Evolutionary conservation across 176 grass and related monocot species (phyloP).

Genomic region (Oryza glaberrima): DNA sequence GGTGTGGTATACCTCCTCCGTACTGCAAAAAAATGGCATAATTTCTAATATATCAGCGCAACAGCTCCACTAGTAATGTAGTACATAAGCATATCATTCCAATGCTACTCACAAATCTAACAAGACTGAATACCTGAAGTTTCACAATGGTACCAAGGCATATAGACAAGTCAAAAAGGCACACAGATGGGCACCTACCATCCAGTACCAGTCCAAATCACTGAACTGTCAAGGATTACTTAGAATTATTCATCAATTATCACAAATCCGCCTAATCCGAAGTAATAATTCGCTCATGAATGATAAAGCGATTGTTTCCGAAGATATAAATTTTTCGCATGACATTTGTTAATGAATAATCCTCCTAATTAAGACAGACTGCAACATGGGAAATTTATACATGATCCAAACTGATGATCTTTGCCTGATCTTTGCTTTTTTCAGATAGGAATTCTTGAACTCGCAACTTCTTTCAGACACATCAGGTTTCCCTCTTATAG

Average conservation of each 20-base stretch:
- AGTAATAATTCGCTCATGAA: background rate
- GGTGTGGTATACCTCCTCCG: background rate
- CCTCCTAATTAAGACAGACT: background rate
- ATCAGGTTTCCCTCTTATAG: background rate
- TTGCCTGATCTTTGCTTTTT: background rate
- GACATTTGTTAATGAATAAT: background rate
- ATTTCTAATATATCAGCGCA: constrained; percentile 3
- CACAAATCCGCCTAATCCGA: background rate
- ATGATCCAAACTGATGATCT: background rate
- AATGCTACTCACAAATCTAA: background rate
- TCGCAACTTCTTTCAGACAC: background rate
- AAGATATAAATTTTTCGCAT: background rate
- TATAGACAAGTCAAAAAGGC: background rate
- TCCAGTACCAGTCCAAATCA: background rate
- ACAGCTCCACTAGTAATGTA: background rate
- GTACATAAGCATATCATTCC: constrained; percentile 14
- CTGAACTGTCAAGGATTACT: background rate
- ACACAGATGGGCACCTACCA: background rate
- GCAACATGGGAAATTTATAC: background rate
- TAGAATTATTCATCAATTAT: background rate
- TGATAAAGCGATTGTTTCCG: background rate
- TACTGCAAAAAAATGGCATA: constrained; percentile 33
- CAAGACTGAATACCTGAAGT: background rate
- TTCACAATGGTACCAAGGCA: background rate
- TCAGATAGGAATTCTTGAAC: background rate